A percentile compares a stretch with the other conserved stretches of the same genome.
Evolutionary conservation across 257 asterid species (phyloP).

Genomic region (Fraxinus excelsior): DNA sequence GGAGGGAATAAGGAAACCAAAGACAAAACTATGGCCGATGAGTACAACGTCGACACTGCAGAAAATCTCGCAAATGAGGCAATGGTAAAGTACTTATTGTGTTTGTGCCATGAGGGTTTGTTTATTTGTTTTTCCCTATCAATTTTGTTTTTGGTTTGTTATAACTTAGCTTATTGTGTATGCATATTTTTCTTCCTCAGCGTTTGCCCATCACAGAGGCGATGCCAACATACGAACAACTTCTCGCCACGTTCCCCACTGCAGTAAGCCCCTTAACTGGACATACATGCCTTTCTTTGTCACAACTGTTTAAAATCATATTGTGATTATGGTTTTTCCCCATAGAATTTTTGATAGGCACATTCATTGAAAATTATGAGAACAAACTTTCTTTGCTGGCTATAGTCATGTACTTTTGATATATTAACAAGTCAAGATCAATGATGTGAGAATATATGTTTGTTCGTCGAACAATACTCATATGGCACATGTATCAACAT

Average conservation of each 20-base stretch:
- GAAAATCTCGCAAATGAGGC: conserved; percentile 87
- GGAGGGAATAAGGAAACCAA: neutral
- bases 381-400: neutral
- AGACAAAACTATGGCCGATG: conserved; percentile 38
- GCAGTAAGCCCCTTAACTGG: conserved; percentile 47
- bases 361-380: neutral
- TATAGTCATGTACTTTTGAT: conserved; percentile 2
- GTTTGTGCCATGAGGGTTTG: neutral
- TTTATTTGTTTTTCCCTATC: neutral
- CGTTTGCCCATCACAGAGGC: conserved; percentile 74
- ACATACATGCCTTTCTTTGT: neutral
- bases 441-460: neutral
- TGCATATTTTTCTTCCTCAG: conserved; percentile 38
- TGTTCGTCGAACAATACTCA: neutral
- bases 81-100: conserved; percentile 50
- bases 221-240: conserved; percentile 80
- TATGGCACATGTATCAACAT: neutral
- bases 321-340: conserved; percentile 6
- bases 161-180: neutral
- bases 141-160: neutral
- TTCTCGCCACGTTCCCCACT: conserved; percentile 78
- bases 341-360: conserved; percentile 5
- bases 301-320: neutral
- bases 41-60: conserved; percentile 73
- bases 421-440: neutral